A percentile compares a stretch with the other conserved stretches of the same genome.
These are phyloP conservation scores for Colletotrichum acutatum DNA, from an alignment of 2,329 filamentous ascomycete species.

Conservation along the genomic window DNA sequence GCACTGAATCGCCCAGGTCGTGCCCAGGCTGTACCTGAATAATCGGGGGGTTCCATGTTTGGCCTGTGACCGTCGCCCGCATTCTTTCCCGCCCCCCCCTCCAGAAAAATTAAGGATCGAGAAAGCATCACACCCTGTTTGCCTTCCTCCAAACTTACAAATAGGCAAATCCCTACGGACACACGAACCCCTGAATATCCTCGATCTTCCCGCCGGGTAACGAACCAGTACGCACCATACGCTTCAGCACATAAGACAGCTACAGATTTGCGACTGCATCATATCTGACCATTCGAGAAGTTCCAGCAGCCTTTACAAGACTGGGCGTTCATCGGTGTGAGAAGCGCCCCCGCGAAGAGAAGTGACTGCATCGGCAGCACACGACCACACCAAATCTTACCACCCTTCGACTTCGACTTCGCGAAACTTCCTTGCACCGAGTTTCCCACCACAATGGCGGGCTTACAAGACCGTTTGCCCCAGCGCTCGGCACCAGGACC, in stretches of 20 bases:
- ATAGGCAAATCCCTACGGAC: background rate
- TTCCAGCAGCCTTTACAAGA: background rate
- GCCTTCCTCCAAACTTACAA: slow-evolving; percentile 3
- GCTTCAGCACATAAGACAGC: background rate
- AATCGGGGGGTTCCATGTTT: background rate
- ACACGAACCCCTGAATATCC: slow-evolving; percentile 22
- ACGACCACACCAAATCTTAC: slow-evolving; percentile 18
- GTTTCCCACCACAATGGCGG: slow-evolving; percentile 41
- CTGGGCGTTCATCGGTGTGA: background rate
- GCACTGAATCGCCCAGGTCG: background rate
- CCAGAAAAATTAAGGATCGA: slow-evolving; percentile 24
- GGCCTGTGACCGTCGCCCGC: background rate
- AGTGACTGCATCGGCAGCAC: background rate
- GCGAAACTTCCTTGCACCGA: slow-evolving; percentile 39
- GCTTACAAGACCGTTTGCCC: slow-evolving; percentile 42
- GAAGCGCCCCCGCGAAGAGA: background rate
- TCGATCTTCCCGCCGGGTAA: slow-evolving; percentile 13
- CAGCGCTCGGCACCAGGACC: slow-evolving; percentile 44
- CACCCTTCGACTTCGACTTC: background rate
- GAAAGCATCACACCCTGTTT: slow-evolving; percentile 22
- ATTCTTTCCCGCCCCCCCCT: slow-evolving; percentile 5
- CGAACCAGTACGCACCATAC: slow-evolving; percentile 11
- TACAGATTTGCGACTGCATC: background rate
- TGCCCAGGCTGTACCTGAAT: background rate
- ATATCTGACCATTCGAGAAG: slow-evolving; percentile 10